These are phyloP conservation scores for Rubia balearica DNA, from an alignment of 305 asterid species.

Conservation along the genomic window DNA sequence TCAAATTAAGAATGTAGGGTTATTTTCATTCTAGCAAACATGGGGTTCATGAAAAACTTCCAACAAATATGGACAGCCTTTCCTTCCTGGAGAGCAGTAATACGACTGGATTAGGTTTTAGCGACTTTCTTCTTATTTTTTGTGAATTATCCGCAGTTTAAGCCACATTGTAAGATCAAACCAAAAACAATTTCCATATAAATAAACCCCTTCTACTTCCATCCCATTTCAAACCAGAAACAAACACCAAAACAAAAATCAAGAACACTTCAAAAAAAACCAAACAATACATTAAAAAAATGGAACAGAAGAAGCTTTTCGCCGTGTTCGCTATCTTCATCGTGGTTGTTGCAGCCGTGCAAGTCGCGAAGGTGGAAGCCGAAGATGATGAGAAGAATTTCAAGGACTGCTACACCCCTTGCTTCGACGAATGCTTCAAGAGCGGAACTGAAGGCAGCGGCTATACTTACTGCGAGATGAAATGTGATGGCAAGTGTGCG, in stretches of 20 bases:
- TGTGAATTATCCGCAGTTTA: neutral
- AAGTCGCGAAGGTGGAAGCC: neutral
- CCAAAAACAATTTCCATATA: neutral
- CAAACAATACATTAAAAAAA: neutral
- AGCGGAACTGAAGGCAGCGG: neutral
- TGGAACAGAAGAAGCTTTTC: neutral
- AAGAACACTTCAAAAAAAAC: neutral
- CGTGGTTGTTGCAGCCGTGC: neutral
- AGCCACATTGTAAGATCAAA: neutral
- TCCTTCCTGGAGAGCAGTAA: neutral
- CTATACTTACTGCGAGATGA: neutral
- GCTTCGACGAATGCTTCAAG: neutral
- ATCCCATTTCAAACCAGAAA: neutral
- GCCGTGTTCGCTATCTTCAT: neutral
- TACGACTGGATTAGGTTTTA: neutral
- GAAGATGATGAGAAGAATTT: neutral
- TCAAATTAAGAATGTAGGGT: neutral
- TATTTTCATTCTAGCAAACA: too few species aligned
- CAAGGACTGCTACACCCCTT: constrained; percentile 1
- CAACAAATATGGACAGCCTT: neutral
- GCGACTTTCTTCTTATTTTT: neutral
- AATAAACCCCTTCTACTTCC: neutral
- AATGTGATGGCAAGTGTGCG: neutral
- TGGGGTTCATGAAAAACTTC: neutral
- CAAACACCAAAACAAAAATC: neutral